Evolutionary conservation across 345 rosid species (phyloP), one percentile per base, ranked within the genome.

Genomic region (Linum trigynum): DNA sequence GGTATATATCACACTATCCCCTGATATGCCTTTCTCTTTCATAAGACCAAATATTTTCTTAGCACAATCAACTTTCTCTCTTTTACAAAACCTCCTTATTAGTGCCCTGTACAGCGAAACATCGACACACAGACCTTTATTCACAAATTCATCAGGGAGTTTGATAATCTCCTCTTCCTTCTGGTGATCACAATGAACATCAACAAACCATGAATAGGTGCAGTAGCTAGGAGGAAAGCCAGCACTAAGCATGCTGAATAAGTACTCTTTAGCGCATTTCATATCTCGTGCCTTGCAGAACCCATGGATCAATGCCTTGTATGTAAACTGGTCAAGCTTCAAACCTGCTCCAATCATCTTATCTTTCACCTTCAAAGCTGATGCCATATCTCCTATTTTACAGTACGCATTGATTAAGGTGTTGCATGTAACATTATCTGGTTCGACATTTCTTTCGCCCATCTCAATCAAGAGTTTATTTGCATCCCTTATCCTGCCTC

Each of bases 401-500:
- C 94, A 79, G 70, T 92, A 90, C 7, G 96, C 97, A 62, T 90
- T 92, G 56, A 88, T 86, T 80, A 92, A 77, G 17, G 96, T 90
- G 70, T 90, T 92, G 77, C 96, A 92, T 0, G 98, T 92, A 50
- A 88, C 67, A 68, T 82, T 90, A 75, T 92, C 97, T 40, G 98
- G 92, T 69, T 86, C 87, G 39, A 92, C 65, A 43, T 69, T 84
- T 76, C 69, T 84, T 39, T 82, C 97, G 55, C 77, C 82, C 98
- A 92, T 88, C 84, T 90, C 96, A 71, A 67, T 80, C 75, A 90
- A 75, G 45, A 92, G 82, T 67, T 72, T 72, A 71, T 90, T 92
- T 45, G 90, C 89, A 67, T 90, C 97, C 73, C 83, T 80, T 71
- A 90, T 77, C 73, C 97, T 85, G 45, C 97, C 94, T 71, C 83